Evolutionary conservation across 2,329 filamentous ascomycete species (phyloP), one percentile per base, ranked within the genome.

Genomic region (Neofusicoccum kwambonambiense): DNA sequence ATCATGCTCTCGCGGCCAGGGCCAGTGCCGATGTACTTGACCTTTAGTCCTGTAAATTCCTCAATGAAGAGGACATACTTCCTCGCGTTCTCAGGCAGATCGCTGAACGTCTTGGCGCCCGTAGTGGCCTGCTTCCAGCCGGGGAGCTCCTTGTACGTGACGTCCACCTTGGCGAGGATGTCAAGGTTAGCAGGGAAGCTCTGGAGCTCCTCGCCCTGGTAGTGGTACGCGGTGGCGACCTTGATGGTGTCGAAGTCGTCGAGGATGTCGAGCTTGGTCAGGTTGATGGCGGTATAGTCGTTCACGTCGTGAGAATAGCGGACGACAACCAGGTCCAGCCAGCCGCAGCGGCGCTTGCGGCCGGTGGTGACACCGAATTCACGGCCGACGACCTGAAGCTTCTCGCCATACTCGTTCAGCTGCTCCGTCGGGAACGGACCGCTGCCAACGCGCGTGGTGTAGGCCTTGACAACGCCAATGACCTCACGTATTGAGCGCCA

Each of bases 231-330:
- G 13, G 90, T 86, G 17, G 90, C 90, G 58, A 91, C 82, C 76
- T 93, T 90, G 78, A 96, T 85, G 72, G 87, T 88, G 9, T 86
- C 82, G 74, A 96, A 92, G 37, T 86, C 86, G 74, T 93, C 90
- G 15, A 93, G 82, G 42, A 92, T 83, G 70, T 91, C 89, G 22
- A 91, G 83, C 77, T 89, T 89, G 65, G 86, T 89, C 64, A 89
- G 78, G 78, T 89, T 89, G 70, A 88, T 78, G 50, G 81, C 77
- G 0, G 87, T 87, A 78, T 91, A 91, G 79, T 89, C 83, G 79
- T 91, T 91, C 75, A 90, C 81, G 52, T 82, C 79, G 66, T 82
- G 76, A 9, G 84, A 88, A 80, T 89, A 90, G 75, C 89, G 88
- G 68, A 90, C 76, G 6, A 90, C 84, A 39, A 90, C 87, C 4